These are phyloP conservation scores for Podospora anserina DNA, from an alignment of 495 filamentous ascomycete genomes.

Conservation along the genomic window DNA sequence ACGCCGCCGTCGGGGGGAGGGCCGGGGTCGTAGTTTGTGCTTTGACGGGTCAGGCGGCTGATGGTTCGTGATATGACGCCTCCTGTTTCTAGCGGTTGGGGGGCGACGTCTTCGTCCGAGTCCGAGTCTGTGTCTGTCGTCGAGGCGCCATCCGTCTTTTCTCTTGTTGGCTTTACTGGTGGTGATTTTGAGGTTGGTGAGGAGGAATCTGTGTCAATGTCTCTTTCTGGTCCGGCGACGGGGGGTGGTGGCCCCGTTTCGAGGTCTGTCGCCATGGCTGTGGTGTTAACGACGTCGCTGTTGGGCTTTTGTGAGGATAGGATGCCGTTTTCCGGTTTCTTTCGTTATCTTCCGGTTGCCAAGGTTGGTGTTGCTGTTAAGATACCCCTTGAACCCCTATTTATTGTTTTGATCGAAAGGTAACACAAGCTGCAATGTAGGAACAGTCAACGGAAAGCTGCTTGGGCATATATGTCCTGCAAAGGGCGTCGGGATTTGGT, in stretches of 20 bases:
- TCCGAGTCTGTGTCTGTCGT: background rate
- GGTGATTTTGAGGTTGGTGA: background rate
- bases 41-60: constrained; percentile 4
- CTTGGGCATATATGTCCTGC: background rate
- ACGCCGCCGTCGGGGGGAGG: constrained; percentile 9
- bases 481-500: background rate
- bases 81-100: background rate
- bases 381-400: background rate
- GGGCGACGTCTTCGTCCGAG: background rate
- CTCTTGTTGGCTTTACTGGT: background rate
- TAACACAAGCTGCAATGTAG: background rate
- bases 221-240: background rate
- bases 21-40: constrained; percentile 5
- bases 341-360: too few species aligned
- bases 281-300: too few species aligned
- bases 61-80: constrained; percentile 1
- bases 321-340: background rate
- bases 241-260: background rate
- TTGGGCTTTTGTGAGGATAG: too few species aligned
- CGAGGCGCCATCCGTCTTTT: background rate
- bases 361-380: background rate
- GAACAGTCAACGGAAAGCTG: background rate
- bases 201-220: background rate
- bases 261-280: background rate
- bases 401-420: background rate